Evolutionary conservation across 1,284 basidiomycete genomes (phyloP).

Genomic region (Fomitiporia mediterranea): DNA sequence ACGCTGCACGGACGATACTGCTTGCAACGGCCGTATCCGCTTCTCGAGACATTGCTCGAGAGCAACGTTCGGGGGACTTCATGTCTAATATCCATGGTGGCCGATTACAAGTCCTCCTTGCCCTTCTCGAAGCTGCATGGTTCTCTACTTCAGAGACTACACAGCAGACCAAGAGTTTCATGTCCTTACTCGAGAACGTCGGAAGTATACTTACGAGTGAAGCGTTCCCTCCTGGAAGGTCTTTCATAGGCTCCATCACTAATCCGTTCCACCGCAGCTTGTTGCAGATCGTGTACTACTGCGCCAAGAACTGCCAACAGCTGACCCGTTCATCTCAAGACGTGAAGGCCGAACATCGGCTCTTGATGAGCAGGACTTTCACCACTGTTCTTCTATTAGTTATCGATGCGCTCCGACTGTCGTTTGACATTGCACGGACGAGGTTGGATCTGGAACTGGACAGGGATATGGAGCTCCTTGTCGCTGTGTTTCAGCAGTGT

Average conservation of each 20-base stretch:
- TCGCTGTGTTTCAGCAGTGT: conserved; percentile 79
- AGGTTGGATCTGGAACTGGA: conserved; percentile 62
- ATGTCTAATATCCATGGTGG: conserved; percentile 80
- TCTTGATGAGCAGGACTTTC: conserved; percentile 53
- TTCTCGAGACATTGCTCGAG: conserved; percentile 62
- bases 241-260: conserved; percentile 63
- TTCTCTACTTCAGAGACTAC: conserved; percentile 59
- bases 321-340: conserved; percentile 43
- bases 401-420: conserved; percentile 64
- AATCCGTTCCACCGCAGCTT: conserved; percentile 78
- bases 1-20: conserved; percentile 47
- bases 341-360: conserved; percentile 56
- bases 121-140: conserved; percentile 75
- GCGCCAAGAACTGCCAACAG: conserved; percentile 56
- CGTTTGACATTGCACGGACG: conserved; percentile 60
- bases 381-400: conserved; percentile 61
- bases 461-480: conserved; percentile 74
- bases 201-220: conserved; percentile 69
- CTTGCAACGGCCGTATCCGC: conserved; percentile 59
- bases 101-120: conserved; percentile 69
- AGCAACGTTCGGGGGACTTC: conserved; percentile 76
- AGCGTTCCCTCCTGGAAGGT: conserved; percentile 69
- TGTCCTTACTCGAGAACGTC: conserved; percentile 56
- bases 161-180: conserved; percentile 54
- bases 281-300: conserved; percentile 78